phyloP scores from a whole-genome alignment of 129 eudicot species.

The Lonicera japonica region DNA sequence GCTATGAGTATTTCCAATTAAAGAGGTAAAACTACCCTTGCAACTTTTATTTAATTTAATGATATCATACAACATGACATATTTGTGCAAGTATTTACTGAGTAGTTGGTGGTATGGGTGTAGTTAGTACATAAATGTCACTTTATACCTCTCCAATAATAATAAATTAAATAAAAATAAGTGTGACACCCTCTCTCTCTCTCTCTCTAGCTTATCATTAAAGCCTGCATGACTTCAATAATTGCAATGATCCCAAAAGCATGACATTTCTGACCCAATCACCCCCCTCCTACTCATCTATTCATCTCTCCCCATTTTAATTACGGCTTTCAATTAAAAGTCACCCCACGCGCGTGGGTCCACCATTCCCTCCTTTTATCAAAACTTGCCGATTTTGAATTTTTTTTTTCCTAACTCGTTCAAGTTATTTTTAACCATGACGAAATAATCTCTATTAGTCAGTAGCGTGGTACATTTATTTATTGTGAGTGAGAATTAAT shows the following conservation, averaged over 20 bases:
- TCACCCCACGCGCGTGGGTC: slow-evolving; percentile 22
- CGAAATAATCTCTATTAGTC: no score
- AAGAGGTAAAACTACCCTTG: no score
- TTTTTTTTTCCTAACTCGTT: no score
- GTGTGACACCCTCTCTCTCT: not conserved
- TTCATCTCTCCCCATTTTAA: not conserved
- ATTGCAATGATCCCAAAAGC: slow-evolving; percentile 66
- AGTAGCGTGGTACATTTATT: no score
- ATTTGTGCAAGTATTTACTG: no score
- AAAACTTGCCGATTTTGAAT: no score
- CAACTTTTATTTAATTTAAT: no score
- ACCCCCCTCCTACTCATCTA: slow-evolving; percentile 17
- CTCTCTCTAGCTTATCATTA: slow-evolving; percentile 14
- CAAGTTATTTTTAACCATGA: no score
- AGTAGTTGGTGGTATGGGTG: not conserved
- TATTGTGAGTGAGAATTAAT: no score
- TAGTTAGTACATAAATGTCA: not conserved
- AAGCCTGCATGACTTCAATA: slow-evolving; percentile 45
- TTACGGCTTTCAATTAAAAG: slow-evolving; percentile 4
- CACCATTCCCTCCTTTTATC: not conserved
- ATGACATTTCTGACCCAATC: slow-evolving; percentile 37
- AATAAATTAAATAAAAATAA: not conserved
- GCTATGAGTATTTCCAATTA: no score
- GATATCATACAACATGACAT: no score
- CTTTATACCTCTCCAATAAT: not conserved